phyloP scores from a whole-genome alignment of 202 grass and related monocot genomes.

The Schoenoplectus triqueter region DNA sequence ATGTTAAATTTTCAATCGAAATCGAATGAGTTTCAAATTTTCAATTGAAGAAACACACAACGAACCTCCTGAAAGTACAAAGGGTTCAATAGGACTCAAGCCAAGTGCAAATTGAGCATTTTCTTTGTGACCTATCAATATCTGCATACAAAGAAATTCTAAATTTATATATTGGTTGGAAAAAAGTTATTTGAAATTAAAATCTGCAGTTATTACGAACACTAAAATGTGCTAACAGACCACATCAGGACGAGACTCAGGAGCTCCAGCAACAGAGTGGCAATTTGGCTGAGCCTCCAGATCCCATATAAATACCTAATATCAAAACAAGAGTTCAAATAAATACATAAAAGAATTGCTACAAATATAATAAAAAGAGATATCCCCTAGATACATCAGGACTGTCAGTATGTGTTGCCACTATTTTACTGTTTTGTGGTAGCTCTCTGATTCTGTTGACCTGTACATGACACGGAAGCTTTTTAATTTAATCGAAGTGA shows the following conservation, averaged over 20 bases:
- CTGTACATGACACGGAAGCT: slow-evolving; percentile 47
- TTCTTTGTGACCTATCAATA: slow-evolving; percentile 82
- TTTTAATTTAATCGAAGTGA: slow-evolving; percentile 18
- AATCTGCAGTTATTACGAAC: slow-evolving; percentile 22
- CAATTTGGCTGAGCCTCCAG: slow-evolving; percentile 84
- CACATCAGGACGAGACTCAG: slow-evolving; percentile 79
- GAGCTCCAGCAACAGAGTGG: slow-evolving; percentile 67
- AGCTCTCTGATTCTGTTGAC: slow-evolving; percentile 98
- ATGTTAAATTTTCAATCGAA: slow-evolving; percentile 35
- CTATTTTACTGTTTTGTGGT: slow-evolving; percentile 87
- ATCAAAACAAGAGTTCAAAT: slow-evolving; percentile 25
- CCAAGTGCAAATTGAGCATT: slow-evolving; percentile 93
- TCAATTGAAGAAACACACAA: slow-evolving; percentile 7
- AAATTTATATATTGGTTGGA: slow-evolving; percentile 30
- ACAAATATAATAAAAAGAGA: slow-evolving; percentile 16
- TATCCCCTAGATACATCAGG: slow-evolving; percentile 68
- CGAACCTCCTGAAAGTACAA: slow-evolving; percentile 93
- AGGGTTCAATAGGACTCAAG: slow-evolving; percentile 88
- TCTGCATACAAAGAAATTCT: slow-evolving; percentile 51
- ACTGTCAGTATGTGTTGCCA: slow-evolving; percentile 94
- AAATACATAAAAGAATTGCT: slow-evolving; percentile 4
- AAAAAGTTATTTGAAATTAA: background rate
- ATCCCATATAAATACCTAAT: slow-evolving; percentile 92
- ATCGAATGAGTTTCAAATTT: slow-evolving; percentile 32
- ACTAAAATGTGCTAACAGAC: slow-evolving; percentile 47